Evolutionary conservation across 768 basidiomycete genomes (phyloP).

Genomic region (Agaricus sinodeliciosus): DNA sequence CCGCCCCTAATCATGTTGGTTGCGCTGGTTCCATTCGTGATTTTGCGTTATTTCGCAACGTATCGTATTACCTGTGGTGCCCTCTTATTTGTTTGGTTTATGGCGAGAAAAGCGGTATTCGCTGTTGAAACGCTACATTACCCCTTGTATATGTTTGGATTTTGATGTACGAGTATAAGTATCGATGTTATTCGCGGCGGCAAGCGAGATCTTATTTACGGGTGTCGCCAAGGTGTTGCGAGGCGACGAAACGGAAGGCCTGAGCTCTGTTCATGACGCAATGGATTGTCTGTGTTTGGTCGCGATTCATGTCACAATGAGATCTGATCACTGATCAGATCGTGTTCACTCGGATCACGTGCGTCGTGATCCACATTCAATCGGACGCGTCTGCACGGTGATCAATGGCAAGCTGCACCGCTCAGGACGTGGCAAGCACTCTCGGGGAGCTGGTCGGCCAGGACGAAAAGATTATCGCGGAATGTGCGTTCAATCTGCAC

Average conservation of each 20-base stretch:
- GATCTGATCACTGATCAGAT: no score
- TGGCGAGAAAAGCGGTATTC: neutral
- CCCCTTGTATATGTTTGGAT: slow-evolving; percentile 4
- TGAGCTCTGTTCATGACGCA: neutral
- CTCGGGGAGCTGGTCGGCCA: slow-evolving; percentile 18
- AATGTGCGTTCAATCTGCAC: slow-evolving; percentile 34
- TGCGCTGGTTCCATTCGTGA: slow-evolving; percentile 1
- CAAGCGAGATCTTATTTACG: neutral
- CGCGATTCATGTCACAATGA: neutral
- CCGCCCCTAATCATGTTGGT: slow-evolving; percentile 6
- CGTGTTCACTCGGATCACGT: neutral
- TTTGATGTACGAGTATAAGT: neutral
- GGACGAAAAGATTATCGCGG: slow-evolving; percentile 34
- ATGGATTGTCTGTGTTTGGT: neutral
- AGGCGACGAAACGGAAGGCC: no score
- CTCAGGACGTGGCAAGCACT: slow-evolving; percentile 17
- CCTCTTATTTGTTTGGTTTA: neutral
- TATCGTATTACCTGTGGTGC: neutral
- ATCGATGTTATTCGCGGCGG: neutral
- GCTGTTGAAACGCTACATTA: neutral
- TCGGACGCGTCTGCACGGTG: neutral
- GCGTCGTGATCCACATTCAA: slow-evolving; percentile 4
- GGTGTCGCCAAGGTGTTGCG: neutral
- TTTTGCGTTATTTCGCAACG: neutral
- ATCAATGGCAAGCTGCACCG: slow-evolving; percentile 4